Percentiles rank a stretch among this genome's conserved stretches.
Evolutionary conservation across 2,329 filamentous ascomycete species (phyloP).

Genomic region (Drechslerella stenobrocha): DNA sequence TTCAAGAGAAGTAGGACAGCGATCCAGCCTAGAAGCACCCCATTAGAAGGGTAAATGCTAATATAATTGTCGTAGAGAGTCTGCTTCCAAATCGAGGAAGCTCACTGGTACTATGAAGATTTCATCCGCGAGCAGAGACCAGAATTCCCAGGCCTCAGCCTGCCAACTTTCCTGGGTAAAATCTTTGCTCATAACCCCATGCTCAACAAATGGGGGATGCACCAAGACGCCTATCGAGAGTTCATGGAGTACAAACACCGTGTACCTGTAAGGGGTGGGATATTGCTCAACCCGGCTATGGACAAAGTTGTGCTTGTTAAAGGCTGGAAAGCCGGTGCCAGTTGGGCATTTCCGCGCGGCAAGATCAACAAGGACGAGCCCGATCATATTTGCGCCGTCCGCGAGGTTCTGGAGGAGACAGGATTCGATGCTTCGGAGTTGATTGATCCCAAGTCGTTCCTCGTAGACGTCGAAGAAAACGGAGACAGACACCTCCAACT

Average conservation of each 20-base stretch:
- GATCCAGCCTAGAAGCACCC: background rate
- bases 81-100: conserved; percentile 98
- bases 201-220: conserved; percentile 66
- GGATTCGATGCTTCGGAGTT: conserved; percentile 85
- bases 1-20: conserved; percentile 66
- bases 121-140: conserved; percentile 84
- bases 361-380: conserved; percentile 98
- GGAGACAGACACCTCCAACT: conserved; percentile 84
- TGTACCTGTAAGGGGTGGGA: conserved; percentile 89
- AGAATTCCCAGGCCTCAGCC: conserved; percentile 70
- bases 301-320: conserved; percentile 91
- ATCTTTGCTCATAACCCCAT: conserved; percentile 95
- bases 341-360: conserved; percentile 93
- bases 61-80: conserved; percentile 63
- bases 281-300: conserved; percentile 91
- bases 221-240: conserved; percentile 82
- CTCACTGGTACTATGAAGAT: conserved; percentile 99
- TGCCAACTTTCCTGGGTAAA: conserved; percentile 81
- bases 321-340: conserved; percentile 95
- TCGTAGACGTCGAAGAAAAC: conserved; percentile 64
- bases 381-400: conserved; percentile 87
- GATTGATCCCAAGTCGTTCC: conserved; percentile 69
- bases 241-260: conserved; percentile 94
- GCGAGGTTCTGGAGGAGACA: conserved; percentile 95
- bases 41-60: background rate